Evolutionary conservation across 352 stramenopile species (phyloP).

Genomic region (Globisporangium alternatum): DNA sequence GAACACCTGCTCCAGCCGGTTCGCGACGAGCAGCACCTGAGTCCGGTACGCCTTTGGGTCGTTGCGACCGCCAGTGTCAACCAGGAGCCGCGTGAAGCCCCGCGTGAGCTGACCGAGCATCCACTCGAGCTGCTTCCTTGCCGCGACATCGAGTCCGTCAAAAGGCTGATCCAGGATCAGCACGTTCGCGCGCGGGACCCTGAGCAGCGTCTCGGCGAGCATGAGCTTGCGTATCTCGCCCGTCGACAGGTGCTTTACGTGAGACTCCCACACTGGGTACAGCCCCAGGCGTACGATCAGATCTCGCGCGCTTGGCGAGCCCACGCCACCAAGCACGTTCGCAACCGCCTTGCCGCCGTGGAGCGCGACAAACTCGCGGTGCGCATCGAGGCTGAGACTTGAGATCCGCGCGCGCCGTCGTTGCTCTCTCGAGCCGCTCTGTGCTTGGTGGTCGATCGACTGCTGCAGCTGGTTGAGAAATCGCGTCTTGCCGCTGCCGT

Average conservation of each 20-base stretch:
- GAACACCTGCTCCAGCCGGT: conserved; percentile 88
- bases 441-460: neutral
- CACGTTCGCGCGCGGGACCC: conserved; percentile 63
- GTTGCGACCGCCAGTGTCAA: conserved; percentile 84
- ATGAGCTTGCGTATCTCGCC: conserved; percentile 92
- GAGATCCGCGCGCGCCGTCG: conserved; percentile 28
- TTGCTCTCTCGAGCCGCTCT: neutral
- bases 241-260: conserved; percentile 86
- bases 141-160: conserved; percentile 89
- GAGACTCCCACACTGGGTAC: conserved; percentile 84
- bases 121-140: conserved; percentile 71
- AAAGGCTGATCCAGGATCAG: conserved; percentile 93
- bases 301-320: conserved; percentile 74
- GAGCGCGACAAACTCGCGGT: conserved; percentile 70
- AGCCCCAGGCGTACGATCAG: conserved; percentile 91
- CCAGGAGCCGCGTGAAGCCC: conserved; percentile 88
- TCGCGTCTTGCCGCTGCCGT: conserved; percentile 65
- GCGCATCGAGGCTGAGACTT: conserved; percentile 82
- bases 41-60: conserved; percentile 82
- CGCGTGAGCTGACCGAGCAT: conserved; percentile 82
- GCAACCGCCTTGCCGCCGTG: conserved; percentile 55
- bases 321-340: conserved; percentile 67
- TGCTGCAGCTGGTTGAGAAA: conserved; percentile 48
- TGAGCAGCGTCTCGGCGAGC: conserved; percentile 80
- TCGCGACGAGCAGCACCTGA: conserved; percentile 86